Evolutionary conservation across 805 yeast species (phyloP), one percentile per base, ranked within the genome.

Genomic region (Nadsonia fulvescens): DNA sequence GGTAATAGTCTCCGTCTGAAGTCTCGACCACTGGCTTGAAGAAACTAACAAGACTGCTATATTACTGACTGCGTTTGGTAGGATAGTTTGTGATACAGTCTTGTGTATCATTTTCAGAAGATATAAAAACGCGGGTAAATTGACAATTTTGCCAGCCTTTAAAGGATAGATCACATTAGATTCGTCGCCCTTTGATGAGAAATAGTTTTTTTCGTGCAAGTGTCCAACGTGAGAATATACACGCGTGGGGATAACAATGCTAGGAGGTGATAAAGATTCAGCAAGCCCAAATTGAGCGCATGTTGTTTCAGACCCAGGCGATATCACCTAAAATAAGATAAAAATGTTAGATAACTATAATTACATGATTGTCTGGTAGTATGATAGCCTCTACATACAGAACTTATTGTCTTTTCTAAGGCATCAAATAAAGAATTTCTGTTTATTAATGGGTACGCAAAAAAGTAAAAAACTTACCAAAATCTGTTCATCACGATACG

Each of bases 271-370:
- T 34, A 78, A 59, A 1, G 76, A 57, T 38, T 75, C 91, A 14
- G 61, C 57, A 14, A 83, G 55, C 2, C 94, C 94, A 44, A 77
- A 70, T 37, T 75, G 76, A 15, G 78, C 77, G 28, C 73, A 54
- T 0, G 95, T 79, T 28, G 62, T 53, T 28, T 54, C 56, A 2
- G 92, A 74, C 15, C 94, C 93, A 1, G n/a, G n/a, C n/a, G n/a
- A n/a, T n/a, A n/a, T n/a, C n/a, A n/a, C n/a, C n/a, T n/a, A n/a
- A n/a, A n/a, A n/a, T n/a, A n/a, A n/a, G n/a, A n/a, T n/a, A n/a
- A n/a, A n/a, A n/a, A n/a, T n/a, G n/a, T n/a, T n/a, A n/a, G n/a
- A n/a, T n/a, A n/a, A n/a, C n/a, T n/a, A n/a, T n/a, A n/a, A n/a
- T n/a, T n/a, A n/a, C n/a, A n/a, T n/a, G n/a, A n/a, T n/a, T n/a